Base-by-base conservation (phyloP, 352 stramenopile genomes). In the Globisporangium uncinulatum region DNA sequence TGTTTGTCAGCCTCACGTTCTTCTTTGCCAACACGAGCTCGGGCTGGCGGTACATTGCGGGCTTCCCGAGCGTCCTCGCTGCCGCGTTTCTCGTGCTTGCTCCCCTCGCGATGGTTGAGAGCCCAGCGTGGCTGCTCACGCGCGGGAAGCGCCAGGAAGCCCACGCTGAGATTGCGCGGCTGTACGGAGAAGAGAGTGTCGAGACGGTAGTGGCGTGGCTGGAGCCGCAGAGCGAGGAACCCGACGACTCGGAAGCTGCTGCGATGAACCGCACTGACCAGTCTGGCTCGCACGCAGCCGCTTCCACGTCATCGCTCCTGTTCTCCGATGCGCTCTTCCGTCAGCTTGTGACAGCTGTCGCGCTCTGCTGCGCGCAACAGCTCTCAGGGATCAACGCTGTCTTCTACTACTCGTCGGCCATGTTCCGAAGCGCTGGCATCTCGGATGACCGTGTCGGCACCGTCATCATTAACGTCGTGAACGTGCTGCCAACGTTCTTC, bases 341-440 rank as follows among this genome's bases (percentile, higher is more conserved):
- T 29, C 78, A 88, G 50, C 63, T 80, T 1, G 62, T 80, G 4
- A 69, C 65, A 24, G 75, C 75, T 3, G 61, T 86, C 24, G 59
- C 65, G 9, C 56, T 85, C 19, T 66, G 69, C 9, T 57, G 57
- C 44, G 67, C 67, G 10, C 75, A 85, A 41, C 76, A 87, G 45
- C 65, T 87, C 43, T 79, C 76, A 0, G 79, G 79, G 14, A 82
- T 89, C 50, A 86, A 86, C 61, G 66, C 71, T 19, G 63, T 79
- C 19, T 78, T 77, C 48, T 76, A 70, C 61, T 83, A 83, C 65
- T 83, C 73, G 46, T 77, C 67, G 3, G 49, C 54, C 46, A 71
- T 83, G 10, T 83, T 83, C 56, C 54, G 39, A 10, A 61, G 65
- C 8, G 73, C 73, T 7, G 73, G 73, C 1, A 56, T 83, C 20